Base-by-base conservation (phyloP, 805 yeast species). In the Candida railenensis region DNA sequence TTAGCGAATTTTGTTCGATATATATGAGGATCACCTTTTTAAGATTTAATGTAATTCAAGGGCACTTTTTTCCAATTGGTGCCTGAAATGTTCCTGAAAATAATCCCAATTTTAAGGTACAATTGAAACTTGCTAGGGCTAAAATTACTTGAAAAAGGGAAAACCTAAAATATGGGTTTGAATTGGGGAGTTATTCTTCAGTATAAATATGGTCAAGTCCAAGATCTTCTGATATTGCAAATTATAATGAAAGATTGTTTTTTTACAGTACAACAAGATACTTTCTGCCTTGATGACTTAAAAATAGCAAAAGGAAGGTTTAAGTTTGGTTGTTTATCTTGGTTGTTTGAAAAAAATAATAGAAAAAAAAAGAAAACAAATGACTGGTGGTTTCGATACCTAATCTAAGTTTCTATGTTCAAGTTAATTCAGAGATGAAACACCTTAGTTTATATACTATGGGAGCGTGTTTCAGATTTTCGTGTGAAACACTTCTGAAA, bases 381-480 rank as follows among this genome's bases (percentile, higher is more conserved):
- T 25, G 30, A 25, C 30, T 25, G 30, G 30, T 25, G 30, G 30
- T 25, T 25, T 25, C 30, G 30, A 25, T 25, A 25, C 30, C 12
- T 30, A 14, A 11, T 25, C 30, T 25, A 25, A 25, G 30, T 25
- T 25, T 25, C 30, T 11, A 25, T 7, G 30, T 25, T 25, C 9
- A 25, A 7, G 11, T 25, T 21, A 42, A 42, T 42, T 42, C 45
- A 42, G 22, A 15, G 40, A 5, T 42, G 45, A 42, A 42, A 42
- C 45, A 32, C 8, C 37, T 12, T 14, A n/a, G 20, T 34, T 22
- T 42, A 30, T 34, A 42, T 42, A 42, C 9, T 21, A n/a, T 16
- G 12, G 16, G 34, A 16, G 4, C n/a, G n/a, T 28, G 45, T 42
- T 42, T 42, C 45, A 42, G 45, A 34, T 42, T 42, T 42, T 34